Conservation (phyloP, 2,329 filamentous ascomycete genomes). For the Talaromyces sp. region DNA sequence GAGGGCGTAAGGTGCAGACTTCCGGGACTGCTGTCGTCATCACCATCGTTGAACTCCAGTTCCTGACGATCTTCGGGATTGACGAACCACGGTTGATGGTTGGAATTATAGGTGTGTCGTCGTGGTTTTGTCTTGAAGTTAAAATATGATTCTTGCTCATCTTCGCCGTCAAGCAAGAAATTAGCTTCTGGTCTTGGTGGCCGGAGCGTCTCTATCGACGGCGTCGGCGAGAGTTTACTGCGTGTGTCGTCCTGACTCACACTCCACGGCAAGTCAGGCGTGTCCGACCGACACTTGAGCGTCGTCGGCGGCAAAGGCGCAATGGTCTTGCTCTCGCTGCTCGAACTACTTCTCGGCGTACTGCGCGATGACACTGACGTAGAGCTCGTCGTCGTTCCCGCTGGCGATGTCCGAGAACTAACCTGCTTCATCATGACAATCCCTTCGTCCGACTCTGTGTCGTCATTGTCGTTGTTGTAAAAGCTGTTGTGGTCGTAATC, state of each 20-base stretch:
- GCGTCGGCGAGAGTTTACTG: constrained; percentile 62
- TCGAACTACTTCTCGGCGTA: constrained; percentile 55
- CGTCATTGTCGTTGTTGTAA: constrained; percentile 36
- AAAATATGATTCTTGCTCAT: constrained; percentile 53
- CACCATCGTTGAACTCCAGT: constrained; percentile 37
- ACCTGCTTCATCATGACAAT: constrained; percentile 78
- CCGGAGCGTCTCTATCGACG: constrained; percentile 77
- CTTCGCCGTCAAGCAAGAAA: constrained; percentile 62
- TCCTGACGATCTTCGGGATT: constrained; percentile 51
- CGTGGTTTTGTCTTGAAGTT: constrained; percentile 30
- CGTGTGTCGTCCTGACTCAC: constrained; percentile 40
- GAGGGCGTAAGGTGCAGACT: constrained; percentile 76
- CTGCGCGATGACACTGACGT: constrained; percentile 35
- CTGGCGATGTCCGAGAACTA: constrained; percentile 49
- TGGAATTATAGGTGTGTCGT: constrained; percentile 11
- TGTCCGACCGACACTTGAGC: constrained; percentile 77
- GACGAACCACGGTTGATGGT: constrained; percentile 33
- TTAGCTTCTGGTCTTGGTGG: constrained; percentile 66
- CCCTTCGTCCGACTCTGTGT: constrained; percentile 71
- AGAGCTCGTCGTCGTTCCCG: not conserved
- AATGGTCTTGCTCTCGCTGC: constrained; percentile 74
- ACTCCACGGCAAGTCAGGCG: constrained; percentile 54
- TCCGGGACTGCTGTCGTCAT: constrained; percentile 17
- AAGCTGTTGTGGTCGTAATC: not conserved
- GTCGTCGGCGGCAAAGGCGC: constrained; percentile 84